A percentile compares a stretch with the other conserved stretches of the same genome.
Conservation (phyloP, 305 asterid species). For the Solanum hybrid region DNA sequence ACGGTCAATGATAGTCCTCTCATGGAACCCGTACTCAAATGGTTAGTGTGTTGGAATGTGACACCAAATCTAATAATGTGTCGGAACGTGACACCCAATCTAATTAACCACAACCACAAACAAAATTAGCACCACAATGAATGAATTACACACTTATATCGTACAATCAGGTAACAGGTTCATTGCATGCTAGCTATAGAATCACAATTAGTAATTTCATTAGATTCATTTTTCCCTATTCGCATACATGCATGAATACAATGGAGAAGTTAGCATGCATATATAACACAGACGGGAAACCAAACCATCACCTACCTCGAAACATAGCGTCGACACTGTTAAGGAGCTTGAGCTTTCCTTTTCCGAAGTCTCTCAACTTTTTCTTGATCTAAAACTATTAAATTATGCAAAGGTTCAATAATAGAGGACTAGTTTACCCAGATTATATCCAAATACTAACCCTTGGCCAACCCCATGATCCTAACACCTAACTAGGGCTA, state of each 20-base stretch:
- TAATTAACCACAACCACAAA: no score
- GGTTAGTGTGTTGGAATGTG: background rate
- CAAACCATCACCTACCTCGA: background rate
- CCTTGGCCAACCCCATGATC: background rate
- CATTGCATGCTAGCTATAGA: background rate
- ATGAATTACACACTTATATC: background rate
- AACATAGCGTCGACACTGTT: background rate
- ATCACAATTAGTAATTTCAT: background rate
- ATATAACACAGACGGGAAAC: background rate
- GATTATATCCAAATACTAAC: background rate
- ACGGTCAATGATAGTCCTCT: background rate
- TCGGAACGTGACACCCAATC: background rate
- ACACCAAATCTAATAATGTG: background rate
- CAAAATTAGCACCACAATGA: no score
- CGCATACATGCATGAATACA: background rate
- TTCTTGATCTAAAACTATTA: background rate
- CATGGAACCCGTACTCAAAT: background rate
- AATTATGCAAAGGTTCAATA: background rate
- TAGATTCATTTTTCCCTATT: background rate
- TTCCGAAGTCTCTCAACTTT: background rate
- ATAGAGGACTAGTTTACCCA: background rate
- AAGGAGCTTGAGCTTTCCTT: background rate
- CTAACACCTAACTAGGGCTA: background rate
- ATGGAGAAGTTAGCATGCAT: background rate
- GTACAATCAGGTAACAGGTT: background rate